Conservation (phyloP, 1,284 basidiomycete genomes). For the Xanthoconium separans region DNA sequence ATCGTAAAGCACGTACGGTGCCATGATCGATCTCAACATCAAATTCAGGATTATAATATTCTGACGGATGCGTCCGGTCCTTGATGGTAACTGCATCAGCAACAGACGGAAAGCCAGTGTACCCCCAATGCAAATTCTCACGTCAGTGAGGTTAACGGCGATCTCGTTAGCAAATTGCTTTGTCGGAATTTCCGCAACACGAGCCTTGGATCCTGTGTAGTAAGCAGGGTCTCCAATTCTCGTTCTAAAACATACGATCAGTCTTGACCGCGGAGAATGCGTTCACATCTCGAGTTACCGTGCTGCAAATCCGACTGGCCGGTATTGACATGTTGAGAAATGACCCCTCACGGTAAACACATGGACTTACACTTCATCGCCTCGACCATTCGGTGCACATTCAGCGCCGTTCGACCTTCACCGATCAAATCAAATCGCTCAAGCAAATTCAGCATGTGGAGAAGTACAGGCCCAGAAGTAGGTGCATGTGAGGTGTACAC, state of each 20-base stretch:
- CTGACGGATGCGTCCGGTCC: conserved; percentile 76
- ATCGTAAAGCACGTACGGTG: conserved; percentile 54
- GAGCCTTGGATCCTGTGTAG: conserved; percentile 47
- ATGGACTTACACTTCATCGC: conserved; percentile 63
- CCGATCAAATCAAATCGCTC: conserved; percentile 61
- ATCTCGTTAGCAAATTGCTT: conserved; percentile 68
- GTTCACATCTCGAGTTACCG: conserved; percentile 37
- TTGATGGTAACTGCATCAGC: conserved; percentile 33
- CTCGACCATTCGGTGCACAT: conserved; percentile 74
- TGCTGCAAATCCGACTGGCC: conserved; percentile 69
- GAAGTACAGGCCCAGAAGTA: conserved; percentile 75
- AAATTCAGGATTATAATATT: conserved; percentile 84
- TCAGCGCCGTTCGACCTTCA: conserved; percentile 52
- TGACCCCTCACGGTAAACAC: conserved; percentile 10
- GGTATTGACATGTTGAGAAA: conserved; percentile 12
- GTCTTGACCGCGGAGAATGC: conserved; percentile 4
- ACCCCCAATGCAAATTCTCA: conserved; percentile 36
- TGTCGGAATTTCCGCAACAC: conserved; percentile 68
- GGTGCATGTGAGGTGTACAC: conserved; percentile 86
- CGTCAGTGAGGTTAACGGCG: conserved; percentile 75
- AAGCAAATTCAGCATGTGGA: conserved; percentile 80
- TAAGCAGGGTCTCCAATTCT: conserved; percentile 78
- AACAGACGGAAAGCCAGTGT: not conserved
- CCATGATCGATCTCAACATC: conserved; percentile 82
- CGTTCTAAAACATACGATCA: conserved; percentile 49